Evolutionary conservation across 1,139 yeast genomes (phyloP), one percentile per base, ranked within the genome.

Genomic region (Diutina rugosa): DNA sequence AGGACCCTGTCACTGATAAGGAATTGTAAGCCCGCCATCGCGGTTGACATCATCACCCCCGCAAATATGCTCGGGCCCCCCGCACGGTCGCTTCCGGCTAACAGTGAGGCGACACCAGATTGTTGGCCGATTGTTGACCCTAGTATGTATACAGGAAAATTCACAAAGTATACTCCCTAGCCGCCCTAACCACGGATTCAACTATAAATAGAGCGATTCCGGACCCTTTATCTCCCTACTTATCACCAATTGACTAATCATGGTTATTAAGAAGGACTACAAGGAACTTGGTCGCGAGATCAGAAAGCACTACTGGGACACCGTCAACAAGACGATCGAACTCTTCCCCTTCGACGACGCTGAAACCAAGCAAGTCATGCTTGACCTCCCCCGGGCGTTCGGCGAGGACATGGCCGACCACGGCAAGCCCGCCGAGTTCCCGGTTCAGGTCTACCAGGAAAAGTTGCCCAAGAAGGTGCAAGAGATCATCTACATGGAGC

Each of bases 401-500:
- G 69, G 69, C 5, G 41, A 51, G 28, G 55, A 60, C 1, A 64
- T 64, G 2, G 59, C 62, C 14, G 69, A 66, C 56, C 65, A 61
- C 58, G 69, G 69, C 4, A 48, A 55, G 14, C 69, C 69, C 8
- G 63, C 68, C 8, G 54, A 59, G 41, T 56, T 61, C 41, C 69
- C 69, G 9, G 58, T 58, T 59, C 63, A 64, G 7, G 58, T 84
- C 56, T 69, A 72, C 54, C 72, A 72, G 10, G 63, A 74, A 5
- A 74, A 75, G 58, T 67, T 77, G 30, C 70, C 84, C 58, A 70
- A 79, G 6, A 71, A 64, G 0, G 67, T 44, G 46, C 18, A 67
- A 54, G 84, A 81, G 63, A 70, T 76, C 55, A 70, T 63, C 44
- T 78, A 80, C 64, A 80, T 85, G 30, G 79, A 77, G 56, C 61